Evolutionary conservation across 2,329 filamentous ascomycete genomes (phyloP), one percentile per base, ranked within the genome.

Genomic region (Monosporascus sp.): DNA sequence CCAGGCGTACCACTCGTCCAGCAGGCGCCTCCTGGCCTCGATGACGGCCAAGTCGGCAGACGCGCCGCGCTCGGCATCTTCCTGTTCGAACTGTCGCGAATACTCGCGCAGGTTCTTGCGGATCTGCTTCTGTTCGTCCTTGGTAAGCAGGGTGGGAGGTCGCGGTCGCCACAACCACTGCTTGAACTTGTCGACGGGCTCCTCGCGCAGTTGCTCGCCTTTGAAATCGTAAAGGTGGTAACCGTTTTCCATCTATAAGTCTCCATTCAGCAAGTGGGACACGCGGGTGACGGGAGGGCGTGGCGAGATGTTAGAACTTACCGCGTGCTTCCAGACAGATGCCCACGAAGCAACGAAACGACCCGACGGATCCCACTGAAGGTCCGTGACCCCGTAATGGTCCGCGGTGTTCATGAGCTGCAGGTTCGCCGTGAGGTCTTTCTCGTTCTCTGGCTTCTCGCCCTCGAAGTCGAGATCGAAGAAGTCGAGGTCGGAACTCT

Each of bases 21-120:
- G 85, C 67, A 91, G 77, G 65, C 84, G 79, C 68, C 93, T 86
- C 63, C 94, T 85, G 62, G 85, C 86, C 74, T 97, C 93, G 58
- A 99, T 88, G 49, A 99, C 91, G 37, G 92, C 93, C 66, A 92
- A 85, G 76, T 97, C 94, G 64, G 93, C 94, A 52, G 91, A 93
- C 58, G 92, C 93, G 68, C 92, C 92, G 68, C 93, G 91, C 69
- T 95, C 91, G 59, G 88, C 84, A 73, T 99, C 95, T 70, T 96
- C 88, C 75, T 96, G 91, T 64, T 99, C 94, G 72, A 99, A 99
- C 60, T 89, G 80, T 69, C 90, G 89, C 72, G 87, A 91, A 84
- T 97, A 99, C 74, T 97, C 94, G 63, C 93, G 89, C 52, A 99
- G 86, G 75, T 97, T 99, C 84, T 96, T 97, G 78, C 95, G 93